Evolutionary conservation across 108 stramenopile species (phyloP).

Genomic region (Nitzschia putrida): DNA sequence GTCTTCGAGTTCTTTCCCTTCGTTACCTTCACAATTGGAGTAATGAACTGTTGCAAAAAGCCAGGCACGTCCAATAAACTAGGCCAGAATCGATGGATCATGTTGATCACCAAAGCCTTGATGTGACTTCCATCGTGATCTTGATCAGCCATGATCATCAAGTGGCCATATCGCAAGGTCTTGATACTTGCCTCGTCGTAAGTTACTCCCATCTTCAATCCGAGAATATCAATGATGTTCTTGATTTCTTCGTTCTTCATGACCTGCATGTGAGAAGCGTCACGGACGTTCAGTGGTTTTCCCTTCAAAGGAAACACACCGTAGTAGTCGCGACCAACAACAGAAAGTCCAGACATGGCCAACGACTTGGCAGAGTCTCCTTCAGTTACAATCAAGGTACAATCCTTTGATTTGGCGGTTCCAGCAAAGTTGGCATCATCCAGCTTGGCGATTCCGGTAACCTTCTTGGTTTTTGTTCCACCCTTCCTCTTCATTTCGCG

Average conservation of each 20-base stretch:
- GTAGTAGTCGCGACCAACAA: constrained; percentile 87
- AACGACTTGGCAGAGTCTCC: constrained; percentile 96
- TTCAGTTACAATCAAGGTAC: constrained; percentile 94
- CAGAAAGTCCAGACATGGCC: constrained; percentile 90
- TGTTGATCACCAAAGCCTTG: constrained; percentile 99
- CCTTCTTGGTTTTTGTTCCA: constrained; percentile 91
- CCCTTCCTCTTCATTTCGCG: constrained; percentile 89
- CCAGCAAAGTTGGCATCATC: constrained; percentile 99
- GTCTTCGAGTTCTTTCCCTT: constrained; percentile 82
- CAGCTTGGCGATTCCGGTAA: constrained; percentile 91
- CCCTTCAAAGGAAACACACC: constrained; percentile 97
- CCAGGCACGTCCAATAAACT: constrained; percentile 91
- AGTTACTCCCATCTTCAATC: constrained; percentile 87
- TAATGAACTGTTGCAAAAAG: constrained; percentile 99
- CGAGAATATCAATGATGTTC: constrained; percentile 97
- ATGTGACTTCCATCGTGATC: constrained; percentile 99
- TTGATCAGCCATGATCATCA: constrained; percentile 99
- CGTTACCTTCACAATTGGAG: constrained; percentile 97
- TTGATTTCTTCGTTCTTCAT: constrained; percentile 96
- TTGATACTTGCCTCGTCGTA: constrained; percentile 90
- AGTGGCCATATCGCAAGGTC: constrained; percentile 91
- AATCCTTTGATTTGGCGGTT: constrained; percentile 86
- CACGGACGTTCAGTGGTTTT: constrained; percentile 97
- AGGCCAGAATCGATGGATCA: constrained; percentile 92
- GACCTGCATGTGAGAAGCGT: constrained; percentile 81